Conservation (phyloP, 192 early-diverging fungal genomes). For the Coemansia sp. region DNA sequence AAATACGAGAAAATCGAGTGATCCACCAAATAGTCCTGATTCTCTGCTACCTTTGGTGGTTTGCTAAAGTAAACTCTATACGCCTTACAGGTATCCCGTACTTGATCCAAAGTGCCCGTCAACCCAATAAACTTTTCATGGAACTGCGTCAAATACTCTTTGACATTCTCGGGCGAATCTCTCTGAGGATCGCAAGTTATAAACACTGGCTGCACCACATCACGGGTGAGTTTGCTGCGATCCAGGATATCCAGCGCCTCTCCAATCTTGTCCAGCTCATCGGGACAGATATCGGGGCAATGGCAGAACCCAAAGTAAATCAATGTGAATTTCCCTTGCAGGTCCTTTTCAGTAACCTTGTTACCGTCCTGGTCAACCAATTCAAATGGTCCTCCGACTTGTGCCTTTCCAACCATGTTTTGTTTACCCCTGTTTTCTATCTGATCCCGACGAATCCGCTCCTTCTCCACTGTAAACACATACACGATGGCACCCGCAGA, state of each 20-base stretch:
- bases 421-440: conserved; percentile 8
- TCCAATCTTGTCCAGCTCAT: conserved; percentile 97
- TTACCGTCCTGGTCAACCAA: conserved; percentile 80
- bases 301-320: conserved; percentile 99
- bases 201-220: conserved; percentile 80
- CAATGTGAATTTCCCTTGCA: conserved; percentile 76
- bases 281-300: conserved; percentile 99
- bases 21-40: conserved; percentile 95
- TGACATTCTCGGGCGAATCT: conserved; percentile 79
- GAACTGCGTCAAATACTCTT: conserved; percentile 80
- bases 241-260: conserved; percentile 71
- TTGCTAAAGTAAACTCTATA: conserved; percentile 95
- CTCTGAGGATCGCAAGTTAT: conserved; percentile 96
- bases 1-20: conserved; percentile 99
- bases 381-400: conserved; percentile 86
- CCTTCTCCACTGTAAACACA: conserved; percentile 65
- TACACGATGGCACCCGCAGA: conserved; percentile 59
- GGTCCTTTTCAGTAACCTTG: conserved; percentile 50
- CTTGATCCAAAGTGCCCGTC: conserved; percentile 82
- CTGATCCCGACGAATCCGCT: conserved; percentile 45
- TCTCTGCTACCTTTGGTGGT: conserved; percentile 73
- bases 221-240: conserved; percentile 47
- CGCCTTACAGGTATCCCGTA: conserved; percentile 77
- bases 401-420: conserved; percentile 78
- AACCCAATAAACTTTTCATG: conserved; percentile 91